Base-by-base conservation (phyloP, 2,329 filamentous ascomycete genomes). In the Piedraia hortae region DNA sequence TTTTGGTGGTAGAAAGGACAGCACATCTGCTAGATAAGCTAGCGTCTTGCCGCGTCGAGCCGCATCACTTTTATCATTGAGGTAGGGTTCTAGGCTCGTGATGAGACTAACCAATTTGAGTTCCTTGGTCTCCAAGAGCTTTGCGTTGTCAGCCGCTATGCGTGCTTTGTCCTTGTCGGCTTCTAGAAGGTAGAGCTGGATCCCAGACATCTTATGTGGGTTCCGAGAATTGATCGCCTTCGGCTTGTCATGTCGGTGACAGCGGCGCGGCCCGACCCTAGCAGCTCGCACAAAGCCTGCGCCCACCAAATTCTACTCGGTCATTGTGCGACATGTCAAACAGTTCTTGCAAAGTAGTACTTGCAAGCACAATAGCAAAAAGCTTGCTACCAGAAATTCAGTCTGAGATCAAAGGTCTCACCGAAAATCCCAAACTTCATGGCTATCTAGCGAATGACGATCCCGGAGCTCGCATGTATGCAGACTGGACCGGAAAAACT, bases 401-500 rank as follows among this genome's bases (percentile, higher is more conserved):
- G 33, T 61, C 72, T 27, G 73, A 70, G 4, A 53, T 90, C 28
- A 59, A 62, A 38, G 68, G 65, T 31, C 54, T 89, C 21, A 57
- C 68, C 38, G 63, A 60, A 32, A 53, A 66, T 42, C 80, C 85
- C 15, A 67, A 72, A 29, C 59, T 97, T 23, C 73, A 82, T 19
- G 85, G 82, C 27, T 90, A 91, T 48, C 56, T 97, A 25, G 78
- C 82, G 34, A 93, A 90, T 47, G 61, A 62, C 32, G 85, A 97
- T 48, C 77, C 80, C 14, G 75, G 78, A 17, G 82, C 82, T 14
- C 56, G 73, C 36, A 77, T 88, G 53, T 93, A 97, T 44, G 85
- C 85, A 24, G 75, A 91, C 46, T 91, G 77, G 75, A 91, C 82
- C 18, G 74, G 77, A 47, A 91, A 89, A 59, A 91, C 85, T 3